Percentiles rank a stretch among this genome's conserved stretches.
Conservation (phyloP, 1,284 basidiomycete species). For the Crocinoboletus sp. region DNA sequence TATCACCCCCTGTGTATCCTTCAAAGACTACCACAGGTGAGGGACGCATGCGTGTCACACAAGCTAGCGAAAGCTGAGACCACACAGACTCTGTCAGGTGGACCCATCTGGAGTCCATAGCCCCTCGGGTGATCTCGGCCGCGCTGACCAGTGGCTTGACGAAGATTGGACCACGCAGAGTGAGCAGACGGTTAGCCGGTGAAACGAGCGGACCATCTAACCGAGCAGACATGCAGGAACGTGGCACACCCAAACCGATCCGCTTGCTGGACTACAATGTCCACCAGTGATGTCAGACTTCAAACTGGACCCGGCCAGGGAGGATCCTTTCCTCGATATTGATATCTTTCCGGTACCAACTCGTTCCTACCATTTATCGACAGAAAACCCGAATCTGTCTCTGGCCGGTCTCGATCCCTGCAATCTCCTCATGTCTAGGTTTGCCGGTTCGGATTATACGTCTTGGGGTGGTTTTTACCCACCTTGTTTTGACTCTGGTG, state of each 20-base stretch:
- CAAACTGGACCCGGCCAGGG: not conserved
- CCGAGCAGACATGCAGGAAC: conserved; percentile 1
- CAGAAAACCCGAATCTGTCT: not conserved
- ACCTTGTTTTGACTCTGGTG: not conserved
- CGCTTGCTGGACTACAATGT: not conserved
- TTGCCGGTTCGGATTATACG: not conserved
- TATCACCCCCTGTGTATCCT: not conserved
- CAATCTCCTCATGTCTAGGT: not conserved
- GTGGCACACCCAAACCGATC: not conserved
- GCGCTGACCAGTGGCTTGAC: not conserved
- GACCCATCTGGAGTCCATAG: not conserved
- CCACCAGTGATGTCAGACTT: not conserved
- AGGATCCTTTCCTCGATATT: not conserved
- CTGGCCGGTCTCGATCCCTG: not conserved
- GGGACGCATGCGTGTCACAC: not conserved
- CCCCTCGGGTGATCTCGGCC: not conserved
- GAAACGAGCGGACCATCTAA: conserved; percentile 5
- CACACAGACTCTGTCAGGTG: not conserved
- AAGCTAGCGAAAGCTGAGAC: not conserved
- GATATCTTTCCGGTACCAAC: too few relatives aligned
- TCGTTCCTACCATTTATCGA: too few relatives aligned
- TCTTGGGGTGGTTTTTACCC: not conserved
- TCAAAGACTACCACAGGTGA: not conserved
- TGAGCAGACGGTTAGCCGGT: conserved; percentile 1
- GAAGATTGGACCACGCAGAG: not conserved